Evolutionary conservation across 2,329 filamentous ascomycete genomes (phyloP).

Genomic region (Talaromyces rugulosus): DNA sequence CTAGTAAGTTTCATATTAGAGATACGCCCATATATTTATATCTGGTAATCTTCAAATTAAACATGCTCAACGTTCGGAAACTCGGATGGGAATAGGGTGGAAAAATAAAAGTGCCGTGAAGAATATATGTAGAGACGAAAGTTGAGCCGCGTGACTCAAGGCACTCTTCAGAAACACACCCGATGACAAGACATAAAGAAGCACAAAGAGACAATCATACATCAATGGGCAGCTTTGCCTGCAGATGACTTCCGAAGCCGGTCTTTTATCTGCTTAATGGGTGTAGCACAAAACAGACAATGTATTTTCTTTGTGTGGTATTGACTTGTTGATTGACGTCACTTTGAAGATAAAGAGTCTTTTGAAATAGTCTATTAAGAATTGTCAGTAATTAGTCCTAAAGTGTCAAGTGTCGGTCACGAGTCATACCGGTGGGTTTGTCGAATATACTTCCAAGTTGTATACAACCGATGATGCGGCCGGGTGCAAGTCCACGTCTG

Average conservation of each 20-base stretch:
- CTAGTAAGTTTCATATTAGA: not conserved
- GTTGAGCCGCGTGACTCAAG: not conserved
- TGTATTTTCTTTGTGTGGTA: not conserved
- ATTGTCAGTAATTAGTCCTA: not conserved
- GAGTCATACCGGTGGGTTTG: not conserved
- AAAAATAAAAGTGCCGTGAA: not conserved
- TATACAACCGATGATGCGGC: not conserved
- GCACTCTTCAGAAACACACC: not conserved
- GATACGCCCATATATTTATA: not conserved
- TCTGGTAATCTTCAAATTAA: not conserved
- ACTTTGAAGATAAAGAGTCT: not conserved
- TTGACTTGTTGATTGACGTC: not conserved
- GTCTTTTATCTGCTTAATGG: not conserved
- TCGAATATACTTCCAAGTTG: not conserved
- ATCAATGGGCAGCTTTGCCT: not conserved
- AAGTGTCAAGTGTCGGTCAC: not conserved
- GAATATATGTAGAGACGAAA: not conserved
- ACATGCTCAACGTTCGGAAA: not conserved
- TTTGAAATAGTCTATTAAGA: not conserved
- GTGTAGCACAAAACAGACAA: not conserved
- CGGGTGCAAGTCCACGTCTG: not conserved
- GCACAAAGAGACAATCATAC: not conserved
- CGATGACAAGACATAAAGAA: not conserved
- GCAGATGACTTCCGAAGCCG: not conserved
- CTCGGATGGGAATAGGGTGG: not conserved